These are phyloP conservation scores for Phaseolus lunatus DNA, from an alignment of 306 rosid genomes.

Conservation along the genomic window DNA sequence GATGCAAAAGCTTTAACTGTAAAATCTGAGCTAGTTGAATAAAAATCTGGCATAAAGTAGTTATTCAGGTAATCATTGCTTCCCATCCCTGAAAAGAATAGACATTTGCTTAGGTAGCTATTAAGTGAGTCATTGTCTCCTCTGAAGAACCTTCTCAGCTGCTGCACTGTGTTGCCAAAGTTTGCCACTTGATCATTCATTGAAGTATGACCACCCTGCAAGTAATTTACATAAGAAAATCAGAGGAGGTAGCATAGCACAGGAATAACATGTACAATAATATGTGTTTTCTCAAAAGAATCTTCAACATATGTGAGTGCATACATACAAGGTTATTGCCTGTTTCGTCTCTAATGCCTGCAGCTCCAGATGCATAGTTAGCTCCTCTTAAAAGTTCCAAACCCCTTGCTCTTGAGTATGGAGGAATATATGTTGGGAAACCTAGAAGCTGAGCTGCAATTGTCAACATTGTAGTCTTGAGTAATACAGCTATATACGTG, in stretches of 20 bases:
- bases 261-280: neutral
- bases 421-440: conserved; percentile 68
- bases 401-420: conserved; percentile 74
- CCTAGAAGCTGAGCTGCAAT: conserved; percentile 87
- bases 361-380: conserved; percentile 89
- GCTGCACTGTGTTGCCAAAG: conserved; percentile 66
- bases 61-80: conserved; percentile 94
- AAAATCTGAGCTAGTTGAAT: conserved; percentile 63
- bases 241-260: neutral
- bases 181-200: conserved; percentile 71
- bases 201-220: conserved; percentile 82
- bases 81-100: conserved; percentile 87
- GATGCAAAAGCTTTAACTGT: conserved; percentile 65
- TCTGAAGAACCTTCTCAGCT: conserved; percentile 70
- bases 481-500: neutral
- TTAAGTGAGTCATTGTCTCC: conserved; percentile 64
- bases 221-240: neutral
- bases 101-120: conserved; percentile 67
- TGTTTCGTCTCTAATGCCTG: conserved; percentile 89
- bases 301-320: neutral
- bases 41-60: conserved; percentile 86
- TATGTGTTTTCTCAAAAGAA: neutral
- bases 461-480: conserved; percentile 1
- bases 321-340: conserved; percentile 84
- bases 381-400: conserved; percentile 75